A percentile compares a stretch with the other conserved stretches of the same genome.
phyloP scores from a whole-genome alignment of 1,284 basidiomycete genomes.

The Apiotrichum porosum region DNA sequence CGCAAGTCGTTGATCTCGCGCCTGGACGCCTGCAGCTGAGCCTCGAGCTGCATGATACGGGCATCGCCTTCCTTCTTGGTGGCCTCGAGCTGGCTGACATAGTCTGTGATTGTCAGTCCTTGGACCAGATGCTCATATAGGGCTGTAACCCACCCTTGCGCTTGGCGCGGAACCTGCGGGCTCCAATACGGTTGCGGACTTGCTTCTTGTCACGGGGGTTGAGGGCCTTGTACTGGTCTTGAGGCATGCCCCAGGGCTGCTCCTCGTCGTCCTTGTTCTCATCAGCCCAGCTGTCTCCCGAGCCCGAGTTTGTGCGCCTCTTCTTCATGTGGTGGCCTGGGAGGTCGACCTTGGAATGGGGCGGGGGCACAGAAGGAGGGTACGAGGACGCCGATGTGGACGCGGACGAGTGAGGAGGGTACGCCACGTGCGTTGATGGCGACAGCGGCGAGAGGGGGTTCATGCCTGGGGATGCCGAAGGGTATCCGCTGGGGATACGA shows the following conservation, averaged over 20 bases:
- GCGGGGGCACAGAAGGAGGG: conserved; percentile 9
- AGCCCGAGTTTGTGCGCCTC: conserved; percentile 10
- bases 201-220: conserved; percentile 45
- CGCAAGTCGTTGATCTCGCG: conserved; percentile 35
- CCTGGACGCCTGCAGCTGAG: conserved; percentile 23
- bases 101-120: conserved; percentile 8
- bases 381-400: conserved; percentile 9
- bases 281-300: conserved; percentile 9
- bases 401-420: conserved; percentile 1
- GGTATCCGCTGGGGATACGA: conserved; percentile 15
- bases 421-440: conserved; percentile 13
- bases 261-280: conserved; percentile 19
- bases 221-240: conserved; percentile 41
- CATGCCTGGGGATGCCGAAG: conserved; percentile 14
- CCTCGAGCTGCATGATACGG: conserved; percentile 17
- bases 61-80: conserved; percentile 23
- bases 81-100: conserved; percentile 13
- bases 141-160: conserved; percentile 35
- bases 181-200: conserved; percentile 42
- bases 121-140: not conserved
- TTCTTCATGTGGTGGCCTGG: conserved; percentile 1
- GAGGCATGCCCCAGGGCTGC: conserved; percentile 46
- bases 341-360: conserved; percentile 8
- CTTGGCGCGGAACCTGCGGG: conserved; percentile 41
- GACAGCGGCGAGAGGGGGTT: conserved; percentile 16